Conservation (phyloP, 805 yeast genomes). For the Candida gorgasii region DNA sequence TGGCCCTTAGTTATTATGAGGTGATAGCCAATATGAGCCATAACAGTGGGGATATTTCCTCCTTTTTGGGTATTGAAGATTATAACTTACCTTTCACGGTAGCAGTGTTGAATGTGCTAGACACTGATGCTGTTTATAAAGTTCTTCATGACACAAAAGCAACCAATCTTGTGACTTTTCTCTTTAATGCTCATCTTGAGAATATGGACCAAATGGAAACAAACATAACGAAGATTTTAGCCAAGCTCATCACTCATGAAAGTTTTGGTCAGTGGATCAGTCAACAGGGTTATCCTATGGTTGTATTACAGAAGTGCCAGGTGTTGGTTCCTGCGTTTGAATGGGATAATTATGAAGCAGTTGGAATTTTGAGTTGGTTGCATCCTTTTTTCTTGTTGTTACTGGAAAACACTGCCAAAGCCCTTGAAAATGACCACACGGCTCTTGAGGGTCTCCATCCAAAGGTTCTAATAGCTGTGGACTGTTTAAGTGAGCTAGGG, state of each 20-base stretch:
- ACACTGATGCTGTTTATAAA: not conserved
- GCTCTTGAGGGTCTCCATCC: constrained; percentile 13
- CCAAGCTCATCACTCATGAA: constrained; percentile 11
- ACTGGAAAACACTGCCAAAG: constrained; percentile 13
- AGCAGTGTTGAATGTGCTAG: constrained; percentile 9
- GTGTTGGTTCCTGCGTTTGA: constrained; percentile 37
- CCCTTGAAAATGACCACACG: constrained; percentile 11
- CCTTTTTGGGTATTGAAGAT: constrained; percentile 29
- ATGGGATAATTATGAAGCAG: constrained; percentile 41
- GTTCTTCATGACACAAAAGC: not conserved
- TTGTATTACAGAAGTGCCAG: constrained; percentile 35
- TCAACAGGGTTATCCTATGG: constrained; percentile 18
- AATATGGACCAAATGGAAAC: constrained; percentile 2
- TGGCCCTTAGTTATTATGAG: constrained; percentile 22
- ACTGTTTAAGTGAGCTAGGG: constrained; percentile 43
- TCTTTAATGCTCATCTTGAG: constrained; percentile 9
- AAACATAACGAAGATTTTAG: not conserved
- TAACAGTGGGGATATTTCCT: constrained; percentile 21
- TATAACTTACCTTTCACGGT: constrained; percentile 27
- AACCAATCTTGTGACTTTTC: constrained; percentile 5
- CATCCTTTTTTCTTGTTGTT: constrained; percentile 21
- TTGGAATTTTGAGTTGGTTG: constrained; percentile 44
- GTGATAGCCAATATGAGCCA: constrained; percentile 24
- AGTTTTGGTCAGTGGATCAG: constrained; percentile 18
- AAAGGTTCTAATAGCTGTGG: constrained; percentile 19